Conservation (phyloP, 139 green algal genomes). For the Chlamydomonas sphaeroides region DNA sequence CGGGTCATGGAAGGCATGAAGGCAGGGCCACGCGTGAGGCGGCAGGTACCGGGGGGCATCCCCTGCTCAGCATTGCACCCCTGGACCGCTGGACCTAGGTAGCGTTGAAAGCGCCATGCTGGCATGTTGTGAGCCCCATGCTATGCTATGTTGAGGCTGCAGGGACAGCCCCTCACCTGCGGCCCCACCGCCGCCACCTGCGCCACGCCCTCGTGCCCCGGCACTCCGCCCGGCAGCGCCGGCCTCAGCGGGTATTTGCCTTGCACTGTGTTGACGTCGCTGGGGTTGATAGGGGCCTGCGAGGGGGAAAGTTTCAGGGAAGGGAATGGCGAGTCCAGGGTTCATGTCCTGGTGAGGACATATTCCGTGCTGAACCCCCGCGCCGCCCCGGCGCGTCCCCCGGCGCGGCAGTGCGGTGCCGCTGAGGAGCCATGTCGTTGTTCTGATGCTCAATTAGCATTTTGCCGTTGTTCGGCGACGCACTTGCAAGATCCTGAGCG, state of each 20-base stretch:
- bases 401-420: too few relatives aligned
- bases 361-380: neutral
- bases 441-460: neutral
- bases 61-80: too few relatives aligned
- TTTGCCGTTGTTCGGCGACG: neutral
- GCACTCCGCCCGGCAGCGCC: slow-evolving; percentile 62
- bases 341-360: neutral
- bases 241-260: slow-evolving; percentile 81
- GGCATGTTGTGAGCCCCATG: too few relatives aligned
- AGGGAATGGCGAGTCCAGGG: neutral
- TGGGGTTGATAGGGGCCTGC: slow-evolving; percentile 84
- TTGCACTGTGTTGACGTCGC: slow-evolving; percentile 87
- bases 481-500: slow-evolving; percentile 11
- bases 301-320: neutral
- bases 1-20: too few relatives aligned
- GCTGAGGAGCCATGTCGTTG: too few relatives aligned
- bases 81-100: too few relatives aligned
- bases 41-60: too few relatives aligned
- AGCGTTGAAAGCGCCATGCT: too few relatives aligned
- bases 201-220: slow-evolving; percentile 85
- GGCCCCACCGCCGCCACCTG: slow-evolving; percentile 64
- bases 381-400: too few relatives aligned
- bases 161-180: slow-evolving; percentile 43
- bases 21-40: too few relatives aligned
- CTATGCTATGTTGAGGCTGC: neutral